Base-by-base conservation (phyloP, 1,139 yeast genomes). In the Debaryomyces subglobosus region DNA sequence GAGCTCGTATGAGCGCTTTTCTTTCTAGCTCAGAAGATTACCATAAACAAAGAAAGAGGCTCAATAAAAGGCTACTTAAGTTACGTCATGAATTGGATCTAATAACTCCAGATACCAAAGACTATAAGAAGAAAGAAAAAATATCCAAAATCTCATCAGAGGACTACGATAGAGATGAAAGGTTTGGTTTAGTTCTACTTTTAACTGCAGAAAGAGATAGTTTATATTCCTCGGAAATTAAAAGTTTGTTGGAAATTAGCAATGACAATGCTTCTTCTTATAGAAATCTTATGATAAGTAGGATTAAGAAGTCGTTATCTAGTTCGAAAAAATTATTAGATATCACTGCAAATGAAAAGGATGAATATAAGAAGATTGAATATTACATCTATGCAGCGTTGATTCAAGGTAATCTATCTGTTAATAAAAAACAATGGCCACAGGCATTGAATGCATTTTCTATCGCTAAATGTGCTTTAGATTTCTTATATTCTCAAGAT, bases 141-240 rank as follows among this genome's bases (percentile, higher is more conserved):
- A 64, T 68, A 5, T 64, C 76, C 37, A 64, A 69, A 24, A 74
- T 85, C 37, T 58, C 74, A 3, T 49, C 64, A 0, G 79, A 71
- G n/a, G 78, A 82, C 50, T 81, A 82, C 57, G 66, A 64, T 3
- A 51, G 60, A n/a, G 78, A 85, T 57, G 54, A 67, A 9, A 65
- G 71, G 47, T 79, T 66, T 58, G 89, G 83, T 12, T 56, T 65
- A 35, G 64, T 87, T 18, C 64, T 79, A 21, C 70, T 87, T 29
- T 68, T 78, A 51, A 74, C 78, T 9, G 83, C 86, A 0, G 96
- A 89, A 64, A 76, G 94, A 58, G 86, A 86, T 54, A 71, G 85
- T 63, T 74, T 89, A 34, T 82, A 79, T 58, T 87, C 92, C 0
- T 75, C 82, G 64, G 92, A 87, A 63, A 75, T 84, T 49, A 82